Conservation (phyloP, 1,139 yeast genomes). For the Saccharomycopsis hybrid region DNA sequence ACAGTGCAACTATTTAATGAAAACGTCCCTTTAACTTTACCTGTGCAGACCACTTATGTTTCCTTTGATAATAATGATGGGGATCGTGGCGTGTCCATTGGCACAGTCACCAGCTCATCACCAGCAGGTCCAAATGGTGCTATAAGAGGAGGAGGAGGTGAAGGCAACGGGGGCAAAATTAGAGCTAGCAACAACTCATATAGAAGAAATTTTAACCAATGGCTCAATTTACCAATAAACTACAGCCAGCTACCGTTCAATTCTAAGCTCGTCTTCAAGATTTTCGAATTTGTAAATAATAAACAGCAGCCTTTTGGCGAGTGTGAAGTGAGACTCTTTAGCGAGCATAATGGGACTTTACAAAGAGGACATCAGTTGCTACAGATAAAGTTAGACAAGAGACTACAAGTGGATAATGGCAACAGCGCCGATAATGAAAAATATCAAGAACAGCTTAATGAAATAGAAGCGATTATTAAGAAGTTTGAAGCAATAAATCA, state of each 20-base stretch:
- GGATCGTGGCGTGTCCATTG: background rate
- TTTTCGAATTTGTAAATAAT: conserved; percentile 60
- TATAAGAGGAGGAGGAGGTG: background rate
- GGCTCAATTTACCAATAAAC: conserved; percentile 64
- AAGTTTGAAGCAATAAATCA: conserved; percentile 39
- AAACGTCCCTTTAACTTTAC: conserved; percentile 57
- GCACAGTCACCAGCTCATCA: background rate
- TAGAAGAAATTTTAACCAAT: conserved; percentile 46
- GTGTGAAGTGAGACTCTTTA: conserved; percentile 56
- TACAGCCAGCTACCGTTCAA: conserved; percentile 63
- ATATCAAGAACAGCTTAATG: conserved; percentile 31
- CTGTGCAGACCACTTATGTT: conserved; percentile 60
- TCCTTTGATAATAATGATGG: conserved; percentile 39
- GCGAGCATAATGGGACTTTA: conserved; percentile 40
- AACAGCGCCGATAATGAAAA: conserved; percentile 25
- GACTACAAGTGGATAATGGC: conserved; percentile 26
- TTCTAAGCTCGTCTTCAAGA: conserved; percentile 52
- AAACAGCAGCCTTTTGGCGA: conserved; percentile 47
- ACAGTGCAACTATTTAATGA: conserved; percentile 54
- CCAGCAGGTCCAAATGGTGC: background rate
- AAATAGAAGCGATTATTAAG: conserved; percentile 51
- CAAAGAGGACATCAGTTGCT: conserved; percentile 54
- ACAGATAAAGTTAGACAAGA: conserved; percentile 32
- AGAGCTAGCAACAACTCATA: background rate
- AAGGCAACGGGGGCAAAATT: background rate